phyloP scores from a whole-genome alignment of 2,329 filamentous ascomycete genomes.

The Cyanodermella asteris region DNA sequence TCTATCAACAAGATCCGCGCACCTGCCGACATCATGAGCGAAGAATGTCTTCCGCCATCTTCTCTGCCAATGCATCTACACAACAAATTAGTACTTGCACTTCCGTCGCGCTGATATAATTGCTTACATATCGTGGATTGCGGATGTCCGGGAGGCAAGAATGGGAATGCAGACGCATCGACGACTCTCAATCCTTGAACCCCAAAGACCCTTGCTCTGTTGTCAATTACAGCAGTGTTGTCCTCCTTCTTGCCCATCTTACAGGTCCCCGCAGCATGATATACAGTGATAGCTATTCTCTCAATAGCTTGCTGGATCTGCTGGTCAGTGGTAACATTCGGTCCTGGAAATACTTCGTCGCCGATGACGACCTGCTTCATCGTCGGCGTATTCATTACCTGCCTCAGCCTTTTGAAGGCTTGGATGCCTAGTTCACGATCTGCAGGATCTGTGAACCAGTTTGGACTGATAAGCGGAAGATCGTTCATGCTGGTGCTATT shows the following conservation, averaged over 20 bases:
- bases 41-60: too few relatives aligned
- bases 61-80: constrained; percentile 5
- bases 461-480: constrained; percentile 13
- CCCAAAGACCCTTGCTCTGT: constrained; percentile 5
- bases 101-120: background rate
- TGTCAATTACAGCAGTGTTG: constrained; percentile 6
- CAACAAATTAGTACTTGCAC: background rate
- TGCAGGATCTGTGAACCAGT: constrained; percentile 11
- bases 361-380: constrained; percentile 10
- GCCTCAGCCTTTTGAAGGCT: constrained; percentile 16
- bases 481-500: constrained; percentile 10
- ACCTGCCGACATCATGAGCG: too few relatives aligned
- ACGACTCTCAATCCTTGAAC: constrained; percentile 7
- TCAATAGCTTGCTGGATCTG: constrained; percentile 12
- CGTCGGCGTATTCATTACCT: constrained; percentile 9
- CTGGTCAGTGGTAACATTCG: constrained; percentile 15
- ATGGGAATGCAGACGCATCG: constrained; percentile 6
- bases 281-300: constrained; percentile 5
- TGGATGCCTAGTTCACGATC: constrained; percentile 19
- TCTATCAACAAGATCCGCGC: too few relatives aligned
- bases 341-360: constrained; percentile 13
- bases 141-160: constrained; percentile 6
- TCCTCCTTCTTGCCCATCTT: constrained; percentile 5
- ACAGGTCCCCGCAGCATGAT: constrained; percentile 6
- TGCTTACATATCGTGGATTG: constrained; percentile 6